Percentiles rank a stretch among this genome's conserved stretches.
These are phyloP conservation scores for Botrytis deweyae DNA, from an alignment of 2,329 filamentous ascomycete species.

Conservation along the genomic window DNA sequence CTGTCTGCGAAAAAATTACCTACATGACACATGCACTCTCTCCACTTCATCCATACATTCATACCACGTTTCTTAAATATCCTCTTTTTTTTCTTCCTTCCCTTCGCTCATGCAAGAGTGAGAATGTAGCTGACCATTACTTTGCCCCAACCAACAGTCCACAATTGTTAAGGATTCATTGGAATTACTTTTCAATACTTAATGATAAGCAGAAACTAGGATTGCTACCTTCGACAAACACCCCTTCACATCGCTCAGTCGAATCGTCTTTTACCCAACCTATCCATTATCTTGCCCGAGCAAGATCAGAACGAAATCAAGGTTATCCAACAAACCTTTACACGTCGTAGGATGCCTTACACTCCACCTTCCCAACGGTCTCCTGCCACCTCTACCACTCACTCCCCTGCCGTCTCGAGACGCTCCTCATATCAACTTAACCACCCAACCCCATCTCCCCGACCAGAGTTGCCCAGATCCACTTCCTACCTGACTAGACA, in stretches of 20 bases:
- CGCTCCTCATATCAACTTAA: constrained; percentile 55
- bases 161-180: constrained; percentile 22
- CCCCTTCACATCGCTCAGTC: constrained; percentile 22
- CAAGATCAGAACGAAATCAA: not conserved
- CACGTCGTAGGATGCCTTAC: constrained; percentile 69
- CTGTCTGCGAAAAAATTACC: constrained; percentile 23
- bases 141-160: constrained; percentile 26
- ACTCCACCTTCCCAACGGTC: constrained; percentile 73
- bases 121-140: constrained; percentile 31
- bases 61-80: constrained; percentile 15
- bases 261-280: constrained; percentile 26
- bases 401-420: constrained; percentile 58
- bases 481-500: constrained; percentile 65
- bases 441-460: constrained; percentile 37
- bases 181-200: constrained; percentile 19
- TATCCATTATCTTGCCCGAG: not conserved
- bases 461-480: constrained; percentile 60
- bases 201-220: constrained; percentile 31
- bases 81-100: constrained; percentile 21
- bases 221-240: constrained; percentile 25
- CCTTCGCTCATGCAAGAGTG: not conserved
- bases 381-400: constrained; percentile 57
- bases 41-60: constrained; percentile 22
- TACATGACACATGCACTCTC: constrained; percentile 21
- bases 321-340: constrained; percentile 2